phyloP scores from a whole-genome alignment of 345 rosid species.

The Syzygium grande region DNA sequence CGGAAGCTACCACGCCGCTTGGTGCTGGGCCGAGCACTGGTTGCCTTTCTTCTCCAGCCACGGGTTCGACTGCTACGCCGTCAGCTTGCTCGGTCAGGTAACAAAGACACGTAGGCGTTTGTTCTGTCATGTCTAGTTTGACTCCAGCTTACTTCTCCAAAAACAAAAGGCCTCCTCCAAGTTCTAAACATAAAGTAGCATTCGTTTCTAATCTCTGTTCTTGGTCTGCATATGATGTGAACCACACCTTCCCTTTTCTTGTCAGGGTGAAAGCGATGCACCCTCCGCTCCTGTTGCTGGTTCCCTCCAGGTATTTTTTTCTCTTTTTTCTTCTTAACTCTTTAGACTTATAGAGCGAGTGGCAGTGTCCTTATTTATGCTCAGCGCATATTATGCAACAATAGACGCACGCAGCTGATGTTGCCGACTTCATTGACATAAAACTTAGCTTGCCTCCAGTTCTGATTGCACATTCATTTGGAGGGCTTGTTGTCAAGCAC shows the following conservation, averaged over 20 bases:
- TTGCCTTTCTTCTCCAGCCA: slow-evolving; percentile 67
- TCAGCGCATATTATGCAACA: slow-evolving; percentile 23
- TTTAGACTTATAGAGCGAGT: background rate
- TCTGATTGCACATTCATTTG: slow-evolving; percentile 85
- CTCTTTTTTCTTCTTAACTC: background rate
- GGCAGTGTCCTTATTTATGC: background rate
- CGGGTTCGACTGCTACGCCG: slow-evolving; percentile 78
- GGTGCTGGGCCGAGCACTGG: slow-evolving; percentile 99
- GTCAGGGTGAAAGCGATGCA: slow-evolving; percentile 85
- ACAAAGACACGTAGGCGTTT: background rate
- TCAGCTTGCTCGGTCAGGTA: slow-evolving; percentile 84
- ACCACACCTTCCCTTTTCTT: background rate
- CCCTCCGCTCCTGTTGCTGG: slow-evolving; percentile 61
- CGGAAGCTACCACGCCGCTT: slow-evolving; percentile 94
- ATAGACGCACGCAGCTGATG: slow-evolving; percentile 90
- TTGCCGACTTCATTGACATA: slow-evolving; percentile 60
- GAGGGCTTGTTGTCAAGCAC: slow-evolving; percentile 77
- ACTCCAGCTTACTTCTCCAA: background rate
- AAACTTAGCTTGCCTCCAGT: slow-evolving; percentile 51
- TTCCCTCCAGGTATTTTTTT: slow-evolving; percentile 56
- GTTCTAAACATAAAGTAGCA: background rate
- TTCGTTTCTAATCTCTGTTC: background rate
- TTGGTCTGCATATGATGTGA: background rate
- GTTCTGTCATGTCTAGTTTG: background rate
- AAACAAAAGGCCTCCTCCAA: background rate